A percentile compares a stretch with the other conserved stretches of the same genome.
phyloP scores from a whole-genome alignment of 805 yeast species.

The Wickerhamomyces mucosus region DNA sequence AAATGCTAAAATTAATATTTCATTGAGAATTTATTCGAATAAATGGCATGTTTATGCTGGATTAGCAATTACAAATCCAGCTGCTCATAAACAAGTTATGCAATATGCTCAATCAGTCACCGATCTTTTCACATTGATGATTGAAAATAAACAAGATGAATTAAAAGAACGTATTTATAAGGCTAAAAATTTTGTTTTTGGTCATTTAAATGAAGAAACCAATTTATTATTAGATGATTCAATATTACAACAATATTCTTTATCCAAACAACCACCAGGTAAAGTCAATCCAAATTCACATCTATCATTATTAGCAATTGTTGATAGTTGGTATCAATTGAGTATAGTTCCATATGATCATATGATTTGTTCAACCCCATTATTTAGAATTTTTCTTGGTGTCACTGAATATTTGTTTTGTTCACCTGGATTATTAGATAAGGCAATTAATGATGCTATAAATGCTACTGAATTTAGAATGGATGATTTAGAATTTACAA shows the following conservation, averaged over 20 bases:
- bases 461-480: conserved; percentile 60
- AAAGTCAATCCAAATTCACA: conserved; percentile 78
- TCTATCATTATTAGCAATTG: conserved; percentile 79
- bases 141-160: conserved; percentile 53
- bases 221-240: conserved; percentile 67
- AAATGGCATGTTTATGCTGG: conserved; percentile 99
- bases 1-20: conserved; percentile 90
- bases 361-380: conserved; percentile 91
- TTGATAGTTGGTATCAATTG: conserved; percentile 83
- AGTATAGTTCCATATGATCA: conserved; percentile 93
- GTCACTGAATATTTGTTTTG: conserved; percentile 89
- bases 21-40: conserved; percentile 82
- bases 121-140: conserved; percentile 75
- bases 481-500: conserved; percentile 87
- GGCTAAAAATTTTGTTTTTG: conserved; percentile 74
- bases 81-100: conserved; percentile 84
- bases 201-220: conserved; percentile 45
- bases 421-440: conserved; percentile 73
- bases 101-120: conserved; percentile 84
- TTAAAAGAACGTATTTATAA: conserved; percentile 45
- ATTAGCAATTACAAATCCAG: conserved; percentile 88
- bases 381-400: conserved; percentile 86
- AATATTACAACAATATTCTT: conserved; percentile 68
- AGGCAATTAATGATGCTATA: conserved; percentile 65
- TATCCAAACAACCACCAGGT: conserved; percentile 58